Evolutionary conservation across 1,284 basidiomycete species (phyloP).

Genomic region (Anthracocystis walkeri): DNA sequence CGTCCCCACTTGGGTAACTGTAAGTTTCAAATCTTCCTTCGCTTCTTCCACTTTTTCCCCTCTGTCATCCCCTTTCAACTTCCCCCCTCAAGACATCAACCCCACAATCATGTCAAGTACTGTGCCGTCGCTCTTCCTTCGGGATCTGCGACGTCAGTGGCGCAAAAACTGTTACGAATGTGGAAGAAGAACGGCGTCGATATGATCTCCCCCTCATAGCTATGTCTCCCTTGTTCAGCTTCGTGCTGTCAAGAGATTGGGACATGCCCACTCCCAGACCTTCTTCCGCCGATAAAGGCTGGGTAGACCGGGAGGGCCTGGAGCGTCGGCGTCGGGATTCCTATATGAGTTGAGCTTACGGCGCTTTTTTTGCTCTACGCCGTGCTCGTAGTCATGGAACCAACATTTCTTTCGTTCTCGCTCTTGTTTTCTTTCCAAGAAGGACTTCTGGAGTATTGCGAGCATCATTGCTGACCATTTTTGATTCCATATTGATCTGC

Average conservation of each 20-base stretch:
- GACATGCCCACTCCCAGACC: conserved; percentile 61
- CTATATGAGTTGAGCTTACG: conserved; percentile 66
- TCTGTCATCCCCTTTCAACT: conserved; percentile 14
- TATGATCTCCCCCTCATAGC: conserved; percentile 70
- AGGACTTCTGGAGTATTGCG: neutral
- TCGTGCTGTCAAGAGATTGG: conserved; percentile 63
- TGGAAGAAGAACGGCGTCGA: conserved; percentile 74
- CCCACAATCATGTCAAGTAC: conserved; percentile 69
- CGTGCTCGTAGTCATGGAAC: conserved; percentile 64
- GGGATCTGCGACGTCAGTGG: conserved; percentile 46
- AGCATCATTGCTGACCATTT: conserved; percentile 25
- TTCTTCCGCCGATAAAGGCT: conserved; percentile 70
- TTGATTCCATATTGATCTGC: neutral
- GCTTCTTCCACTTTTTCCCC: conserved; percentile 6
- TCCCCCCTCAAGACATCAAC: conserved; percentile 14
- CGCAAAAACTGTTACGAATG: conserved; percentile 74
- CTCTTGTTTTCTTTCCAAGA: neutral
- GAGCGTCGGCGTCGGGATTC: conserved; percentile 57
- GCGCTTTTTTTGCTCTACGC: conserved; percentile 39
- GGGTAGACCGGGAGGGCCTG: conserved; percentile 59
- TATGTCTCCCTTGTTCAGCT: conserved; percentile 68
- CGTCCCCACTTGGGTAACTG: conserved; percentile 98
- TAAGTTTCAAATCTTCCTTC: conserved; percentile 72
- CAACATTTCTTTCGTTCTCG: conserved; percentile 41
- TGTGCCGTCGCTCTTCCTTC: conserved; percentile 44